These are phyloP conservation scores for Hanseniaspora thailandica DNA, from an alignment of 805 yeast species.

Conservation along the genomic window DNA sequence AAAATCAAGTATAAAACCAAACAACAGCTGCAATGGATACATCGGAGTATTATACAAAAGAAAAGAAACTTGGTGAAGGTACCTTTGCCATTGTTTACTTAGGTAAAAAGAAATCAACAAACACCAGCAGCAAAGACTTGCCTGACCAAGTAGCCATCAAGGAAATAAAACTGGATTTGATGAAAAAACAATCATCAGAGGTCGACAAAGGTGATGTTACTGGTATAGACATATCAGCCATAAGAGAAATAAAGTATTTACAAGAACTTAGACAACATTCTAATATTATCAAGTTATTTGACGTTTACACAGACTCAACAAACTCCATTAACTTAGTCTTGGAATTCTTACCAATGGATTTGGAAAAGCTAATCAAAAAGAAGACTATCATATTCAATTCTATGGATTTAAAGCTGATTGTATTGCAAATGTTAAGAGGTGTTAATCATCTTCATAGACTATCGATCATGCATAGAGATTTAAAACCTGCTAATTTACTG, in stretches of 20 bases:
- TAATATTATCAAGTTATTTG: constrained; percentile 78
- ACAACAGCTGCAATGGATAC: neutral
- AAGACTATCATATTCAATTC: constrained; percentile 62
- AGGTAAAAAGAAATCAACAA: constrained; percentile 44
- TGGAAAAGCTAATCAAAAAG: constrained; percentile 82
- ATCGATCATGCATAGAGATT: constrained; percentile 79
- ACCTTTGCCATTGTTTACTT: constrained; percentile 93
- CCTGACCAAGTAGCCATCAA: constrained; percentile 72
- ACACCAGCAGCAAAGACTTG: constrained; percentile 28
- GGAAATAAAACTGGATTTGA: constrained; percentile 62
- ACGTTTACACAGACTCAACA: constrained; percentile 55
- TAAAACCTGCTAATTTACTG: constrained; percentile 83
- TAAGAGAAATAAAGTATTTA: constrained; percentile 79
- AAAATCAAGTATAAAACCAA: no score
- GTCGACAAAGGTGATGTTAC: constrained; percentile 6
- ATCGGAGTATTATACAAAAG: constrained; percentile 26
- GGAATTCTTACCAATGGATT: constrained; percentile 84
- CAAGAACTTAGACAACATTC: constrained; percentile 60
- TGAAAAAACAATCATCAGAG: constrained; percentile 6
- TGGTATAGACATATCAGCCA: constrained; percentile 95
- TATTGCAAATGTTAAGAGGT: constrained; percentile 88
- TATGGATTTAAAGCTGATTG: constrained; percentile 86
- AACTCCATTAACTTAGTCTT: constrained; percentile 68
- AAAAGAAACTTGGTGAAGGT: constrained; percentile 94
- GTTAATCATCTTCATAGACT: constrained; percentile 91